phyloP scores from a whole-genome alignment of 768 basidiomycete species.

The Boletus huronensis region DNA sequence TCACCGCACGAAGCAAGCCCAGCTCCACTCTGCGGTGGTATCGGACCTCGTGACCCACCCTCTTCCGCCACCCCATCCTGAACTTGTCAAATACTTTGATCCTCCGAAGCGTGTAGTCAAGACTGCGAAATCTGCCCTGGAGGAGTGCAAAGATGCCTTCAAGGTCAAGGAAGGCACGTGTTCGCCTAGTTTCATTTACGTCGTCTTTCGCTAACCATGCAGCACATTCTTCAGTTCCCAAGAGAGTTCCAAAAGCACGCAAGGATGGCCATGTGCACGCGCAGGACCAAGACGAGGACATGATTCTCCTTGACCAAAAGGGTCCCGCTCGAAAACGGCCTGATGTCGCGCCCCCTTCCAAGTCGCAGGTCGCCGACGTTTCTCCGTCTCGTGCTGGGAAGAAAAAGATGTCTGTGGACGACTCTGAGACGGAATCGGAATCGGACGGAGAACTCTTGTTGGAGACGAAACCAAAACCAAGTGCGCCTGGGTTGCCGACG shows the following conservation, averaged over 20 bases:
- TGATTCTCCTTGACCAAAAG: constrained; percentile 51
- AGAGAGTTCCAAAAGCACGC: constrained; percentile 51
- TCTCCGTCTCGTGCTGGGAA: constrained; percentile 5
- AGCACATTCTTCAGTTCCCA: constrained; percentile 47
- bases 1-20: constrained; percentile 89
- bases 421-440: constrained; percentile 58
- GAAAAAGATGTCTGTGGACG: constrained; percentile 24
- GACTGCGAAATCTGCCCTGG: constrained; percentile 50
- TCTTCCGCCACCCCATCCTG: constrained; percentile 81
- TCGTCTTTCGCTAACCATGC: neutral
- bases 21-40: constrained; percentile 83
- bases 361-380: constrained; percentile 2
- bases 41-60: constrained; percentile 71
- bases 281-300: constrained; percentile 55
- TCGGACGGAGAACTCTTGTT: constrained; percentile 33
- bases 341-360: constrained; percentile 4
- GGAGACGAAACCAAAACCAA: constrained; percentile 8
- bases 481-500: constrained; percentile 41
- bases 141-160: constrained; percentile 61
- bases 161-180: constrained; percentile 73
- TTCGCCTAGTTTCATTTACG: neutral
- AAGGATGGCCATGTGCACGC: constrained; percentile 65
- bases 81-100: constrained; percentile 79
- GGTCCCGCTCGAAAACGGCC: constrained; percentile 20
- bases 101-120: constrained; percentile 70